Evolutionary conservation across 495 filamentous ascomycete genomes (phyloP).

Genomic region (Penicillium robsamsonii): DNA sequence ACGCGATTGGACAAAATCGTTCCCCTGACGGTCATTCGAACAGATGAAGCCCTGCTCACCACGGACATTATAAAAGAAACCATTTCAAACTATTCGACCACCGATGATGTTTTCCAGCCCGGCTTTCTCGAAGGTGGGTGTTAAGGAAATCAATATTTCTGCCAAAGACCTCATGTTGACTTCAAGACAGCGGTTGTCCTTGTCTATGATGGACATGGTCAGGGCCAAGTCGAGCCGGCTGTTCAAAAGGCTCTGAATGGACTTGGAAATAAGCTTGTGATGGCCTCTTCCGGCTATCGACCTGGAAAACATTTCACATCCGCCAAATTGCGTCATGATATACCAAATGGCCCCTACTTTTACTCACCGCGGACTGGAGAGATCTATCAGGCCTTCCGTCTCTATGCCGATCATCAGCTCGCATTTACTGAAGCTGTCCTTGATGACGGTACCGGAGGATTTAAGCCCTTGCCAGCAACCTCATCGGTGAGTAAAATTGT

Average conservation of each 20-base stretch:
- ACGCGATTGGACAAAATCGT: constrained; percentile 26
- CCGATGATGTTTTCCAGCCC: constrained; percentile 45
- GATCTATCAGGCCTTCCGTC: constrained; percentile 38
- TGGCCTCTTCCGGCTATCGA: constrained; percentile 11
- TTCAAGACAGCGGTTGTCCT: constrained; percentile 4
- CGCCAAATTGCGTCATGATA: constrained; percentile 6
- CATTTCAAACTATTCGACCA: constrained; percentile 25
- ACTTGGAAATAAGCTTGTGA: constrained; percentile 4
- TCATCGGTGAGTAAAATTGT: constrained; percentile 22
- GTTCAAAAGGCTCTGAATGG: neutral
- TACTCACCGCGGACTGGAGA: constrained; percentile 36
- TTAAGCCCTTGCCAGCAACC: constrained; percentile 36
- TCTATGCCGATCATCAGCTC: constrained; percentile 42
- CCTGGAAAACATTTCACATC: constrained; percentile 2
- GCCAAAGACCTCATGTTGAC: neutral
- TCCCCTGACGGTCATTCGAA: constrained; percentile 42
- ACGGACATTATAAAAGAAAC: constrained; percentile 20
- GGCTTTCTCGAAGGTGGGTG: constrained; percentile 35
- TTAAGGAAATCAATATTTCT: neutral
- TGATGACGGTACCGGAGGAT: constrained; percentile 36
- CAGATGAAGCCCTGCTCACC: constrained; percentile 12
- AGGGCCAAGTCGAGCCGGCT: constrained; percentile 5
- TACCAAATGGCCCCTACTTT: constrained; percentile 52
- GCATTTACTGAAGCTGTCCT: constrained; percentile 38
- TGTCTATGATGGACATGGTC: constrained; percentile 10